These are phyloP conservation scores for Claviceps monticola DNA, from an alignment of 2,329 filamentous ascomycete genomes.

Conservation along the genomic window DNA sequence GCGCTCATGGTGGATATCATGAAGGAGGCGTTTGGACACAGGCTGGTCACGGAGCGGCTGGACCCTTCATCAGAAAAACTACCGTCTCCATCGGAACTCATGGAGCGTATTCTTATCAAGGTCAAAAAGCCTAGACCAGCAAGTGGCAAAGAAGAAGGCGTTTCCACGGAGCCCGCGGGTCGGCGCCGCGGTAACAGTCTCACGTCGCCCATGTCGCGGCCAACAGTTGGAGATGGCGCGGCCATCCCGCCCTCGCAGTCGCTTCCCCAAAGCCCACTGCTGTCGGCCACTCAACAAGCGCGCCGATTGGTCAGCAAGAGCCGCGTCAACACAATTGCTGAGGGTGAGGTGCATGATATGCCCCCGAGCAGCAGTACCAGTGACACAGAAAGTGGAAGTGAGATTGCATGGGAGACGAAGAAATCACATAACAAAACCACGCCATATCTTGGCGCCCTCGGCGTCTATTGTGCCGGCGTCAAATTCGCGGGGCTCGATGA, in stretches of 20 bases:
- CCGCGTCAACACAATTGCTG: slow-evolving; percentile 43
- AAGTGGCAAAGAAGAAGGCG: slow-evolving; percentile 27
- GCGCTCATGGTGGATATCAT: slow-evolving; percentile 80
- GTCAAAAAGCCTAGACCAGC: slow-evolving; percentile 60
- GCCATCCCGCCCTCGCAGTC: slow-evolving; percentile 33
- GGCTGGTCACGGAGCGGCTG: slow-evolving; percentile 63
- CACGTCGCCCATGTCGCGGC: slow-evolving; percentile 49
- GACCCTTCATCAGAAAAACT: slow-evolving; percentile 53
- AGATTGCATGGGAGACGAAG: slow-evolving; percentile 36
- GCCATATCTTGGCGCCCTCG: slow-evolving; percentile 68
- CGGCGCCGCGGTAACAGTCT: slow-evolving; percentile 54
- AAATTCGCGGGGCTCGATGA: slow-evolving; percentile 75
- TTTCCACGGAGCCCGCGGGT: slow-evolving; percentile 22
- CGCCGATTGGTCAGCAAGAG: slow-evolving; percentile 35
- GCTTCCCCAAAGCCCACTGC: slow-evolving; percentile 39
- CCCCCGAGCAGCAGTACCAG: slow-evolving; percentile 52
- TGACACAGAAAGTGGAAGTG: slow-evolving; percentile 60
- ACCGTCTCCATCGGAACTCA: slow-evolving; percentile 76
- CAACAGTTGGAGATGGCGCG: slow-evolving; percentile 44
- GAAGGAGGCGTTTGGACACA: slow-evolving; percentile 67
- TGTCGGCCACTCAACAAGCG: slow-evolving; percentile 36
- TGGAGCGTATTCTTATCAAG: slow-evolving; percentile 77
- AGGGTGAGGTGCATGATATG: slow-evolving; percentile 40
- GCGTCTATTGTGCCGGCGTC: slow-evolving; percentile 59
- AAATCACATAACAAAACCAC: slow-evolving; percentile 73